A percentile compares a stretch with the other conserved stretches of the same genome.
Conservation (phyloP, 108 stramenopile genomes). For the Bacterosira constricta region DNA sequence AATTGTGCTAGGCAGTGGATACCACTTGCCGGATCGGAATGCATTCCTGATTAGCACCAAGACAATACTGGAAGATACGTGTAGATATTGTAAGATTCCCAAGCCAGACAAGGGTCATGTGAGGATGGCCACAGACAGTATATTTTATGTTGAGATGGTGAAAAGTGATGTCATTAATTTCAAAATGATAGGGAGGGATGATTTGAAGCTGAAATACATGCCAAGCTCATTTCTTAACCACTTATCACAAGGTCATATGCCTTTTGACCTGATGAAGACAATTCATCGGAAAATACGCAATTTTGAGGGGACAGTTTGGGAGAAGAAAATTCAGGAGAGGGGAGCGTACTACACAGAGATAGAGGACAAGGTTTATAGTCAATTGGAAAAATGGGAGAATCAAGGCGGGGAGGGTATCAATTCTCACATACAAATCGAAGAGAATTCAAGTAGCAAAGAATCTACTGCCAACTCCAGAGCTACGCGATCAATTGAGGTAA, state of each 20-base stretch:
- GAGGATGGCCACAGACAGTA: conserved; percentile 18
- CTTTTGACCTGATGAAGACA: conserved; percentile 22
- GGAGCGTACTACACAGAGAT: conserved; percentile 30
- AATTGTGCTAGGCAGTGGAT: conserved; percentile 24
- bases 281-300: conserved; percentile 9
- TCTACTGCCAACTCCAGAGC: too few relatives aligned
- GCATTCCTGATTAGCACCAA: conserved; percentile 30
- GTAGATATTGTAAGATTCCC: conserved; percentile 25
- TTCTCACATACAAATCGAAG: background rate
- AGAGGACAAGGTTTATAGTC: conserved; percentile 22
- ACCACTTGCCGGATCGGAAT: conserved; percentile 30
- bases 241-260: conserved; percentile 30
- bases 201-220: conserved; percentile 21
- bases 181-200: conserved; percentile 28
- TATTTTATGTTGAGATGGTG: conserved; percentile 17
- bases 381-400: conserved; percentile 17
- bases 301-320: conserved; percentile 28
- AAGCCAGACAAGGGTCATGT: conserved; percentile 12
- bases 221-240: conserved; percentile 21
- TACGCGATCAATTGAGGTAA: background rate
- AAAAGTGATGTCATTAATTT: conserved; percentile 23
- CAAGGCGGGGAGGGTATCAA: background rate
- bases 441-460: too few relatives aligned
- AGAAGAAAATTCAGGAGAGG: conserved; percentile 31
- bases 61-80: conserved; percentile 14